Percentiles rank a stretch among this genome's conserved stretches.
Conservation (phyloP, 2,329 filamentous ascomycete genomes). For the Colletotrichum phormii region DNA sequence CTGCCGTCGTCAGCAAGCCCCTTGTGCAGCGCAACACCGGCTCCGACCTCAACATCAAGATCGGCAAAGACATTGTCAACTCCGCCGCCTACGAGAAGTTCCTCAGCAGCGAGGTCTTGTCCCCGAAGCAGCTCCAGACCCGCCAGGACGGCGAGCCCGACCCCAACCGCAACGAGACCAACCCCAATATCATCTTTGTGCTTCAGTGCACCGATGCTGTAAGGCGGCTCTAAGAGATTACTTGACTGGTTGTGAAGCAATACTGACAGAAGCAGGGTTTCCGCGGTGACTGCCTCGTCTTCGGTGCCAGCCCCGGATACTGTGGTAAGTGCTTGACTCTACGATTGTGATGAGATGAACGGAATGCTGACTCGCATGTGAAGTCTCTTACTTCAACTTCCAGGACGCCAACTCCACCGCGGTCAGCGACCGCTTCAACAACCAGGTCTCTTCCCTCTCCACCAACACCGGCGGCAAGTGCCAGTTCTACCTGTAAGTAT, state of each 20-base stretch:
- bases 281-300: constrained; percentile 28
- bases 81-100: constrained; percentile 22
- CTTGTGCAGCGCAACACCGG: background rate
- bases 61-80: background rate
- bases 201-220: constrained; percentile 21
- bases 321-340: constrained; percentile 3
- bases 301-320: constrained; percentile 13
- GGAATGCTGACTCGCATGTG: background rate
- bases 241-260: no score
- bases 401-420: constrained; percentile 8
- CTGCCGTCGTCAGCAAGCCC: constrained; percentile 14
- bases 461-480: constrained; percentile 30
- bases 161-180: constrained; percentile 27
- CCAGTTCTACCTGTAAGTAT: constrained; percentile 29
- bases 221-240: background rate
- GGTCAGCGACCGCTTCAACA: constrained; percentile 17
- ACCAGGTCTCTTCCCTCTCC: constrained; percentile 25
- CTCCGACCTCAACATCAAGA: background rate
- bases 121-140: background rate
- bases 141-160: constrained; percentile 23
- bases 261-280: constrained; percentile 17
- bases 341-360: no score
- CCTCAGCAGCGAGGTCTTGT: background rate
- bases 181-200: constrained; percentile 18
- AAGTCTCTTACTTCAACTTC: constrained; percentile 30